Evolutionary conservation across 768 basidiomycete genomes (phyloP).

Genomic region (Agrocybe praecox): DNA sequence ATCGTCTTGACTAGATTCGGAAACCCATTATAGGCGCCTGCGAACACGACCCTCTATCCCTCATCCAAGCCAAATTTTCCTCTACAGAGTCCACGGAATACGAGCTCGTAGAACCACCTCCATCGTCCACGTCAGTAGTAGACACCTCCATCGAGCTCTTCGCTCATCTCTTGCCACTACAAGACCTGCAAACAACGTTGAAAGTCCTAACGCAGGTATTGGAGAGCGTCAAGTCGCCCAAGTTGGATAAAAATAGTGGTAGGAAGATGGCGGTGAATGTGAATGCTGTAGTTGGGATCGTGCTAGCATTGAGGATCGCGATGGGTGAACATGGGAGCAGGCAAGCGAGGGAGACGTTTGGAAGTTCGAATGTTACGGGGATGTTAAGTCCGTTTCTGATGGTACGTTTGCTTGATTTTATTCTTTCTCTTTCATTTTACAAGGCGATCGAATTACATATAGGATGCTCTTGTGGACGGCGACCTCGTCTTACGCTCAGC

Average conservation of each 20-base stretch:
- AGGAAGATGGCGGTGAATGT: slow-evolving; percentile 82
- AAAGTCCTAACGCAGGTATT: slow-evolving; percentile 60
- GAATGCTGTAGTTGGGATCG: slow-evolving; percentile 77
- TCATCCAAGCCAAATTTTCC: slow-evolving; percentile 57
- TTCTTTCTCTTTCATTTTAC: no score
- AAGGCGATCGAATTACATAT: slow-evolving; percentile 10
- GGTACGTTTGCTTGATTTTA: slow-evolving; percentile 40
- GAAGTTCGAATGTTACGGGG: slow-evolving; percentile 61
- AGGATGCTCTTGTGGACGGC: slow-evolving; percentile 83
- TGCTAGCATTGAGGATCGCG: slow-evolving; percentile 65
- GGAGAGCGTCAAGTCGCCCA: slow-evolving; percentile 70
- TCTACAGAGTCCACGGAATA: slow-evolving; percentile 46
- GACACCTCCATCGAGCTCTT: slow-evolving; percentile 92
- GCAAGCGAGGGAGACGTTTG: slow-evolving; percentile 67
- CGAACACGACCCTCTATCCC: slow-evolving; percentile 82
- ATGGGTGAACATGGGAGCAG: slow-evolving; percentile 59
- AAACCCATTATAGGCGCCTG: slow-evolving; percentile 81
- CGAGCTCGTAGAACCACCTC: slow-evolving; percentile 60
- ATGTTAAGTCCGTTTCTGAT: slow-evolving; percentile 75
- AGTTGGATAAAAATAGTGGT: slow-evolving; percentile 86
- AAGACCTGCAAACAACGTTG: slow-evolving; percentile 62
- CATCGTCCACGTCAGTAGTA: slow-evolving; percentile 80
- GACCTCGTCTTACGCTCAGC: slow-evolving; percentile 76
- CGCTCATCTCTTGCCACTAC: slow-evolving; percentile 73
- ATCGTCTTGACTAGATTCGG: slow-evolving; percentile 68